These are phyloP conservation scores for Pichia sp. DNA, from an alignment of 1,139 yeast genomes.

Conservation along the genomic window DNA sequence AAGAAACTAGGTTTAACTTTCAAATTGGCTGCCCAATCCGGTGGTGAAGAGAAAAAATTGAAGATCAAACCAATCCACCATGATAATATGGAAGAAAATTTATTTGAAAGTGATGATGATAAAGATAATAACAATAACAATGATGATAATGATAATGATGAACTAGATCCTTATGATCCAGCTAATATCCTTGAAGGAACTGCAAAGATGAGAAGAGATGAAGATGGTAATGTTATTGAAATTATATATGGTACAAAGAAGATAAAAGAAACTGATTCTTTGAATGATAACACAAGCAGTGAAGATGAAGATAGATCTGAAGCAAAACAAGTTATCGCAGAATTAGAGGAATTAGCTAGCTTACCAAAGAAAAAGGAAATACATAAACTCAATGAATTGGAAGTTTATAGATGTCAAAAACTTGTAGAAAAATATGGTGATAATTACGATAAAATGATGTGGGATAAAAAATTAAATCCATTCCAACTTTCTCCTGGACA, in stretches of 20 bases:
- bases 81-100: constrained; percentile 19
- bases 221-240: constrained; percentile 58
- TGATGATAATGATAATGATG: constrained; percentile 27
- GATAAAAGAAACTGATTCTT: not conserved
- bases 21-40: constrained; percentile 57
- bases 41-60: constrained; percentile 55
- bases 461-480: constrained; percentile 81
- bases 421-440: constrained; percentile 79
- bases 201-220: constrained; percentile 73
- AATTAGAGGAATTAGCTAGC: constrained; percentile 63
- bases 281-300: constrained; percentile 17
- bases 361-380: constrained; percentile 36
- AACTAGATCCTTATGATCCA: constrained; percentile 42
- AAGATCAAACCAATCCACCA: constrained; percentile 24
- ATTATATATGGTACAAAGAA: constrained; percentile 63
- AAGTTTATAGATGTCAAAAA: constrained; percentile 59
- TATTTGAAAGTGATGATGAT: constrained; percentile 20
- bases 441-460: constrained; percentile 80
- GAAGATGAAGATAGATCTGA: constrained; percentile 37
- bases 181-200: constrained; percentile 66
- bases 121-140: constrained; percentile 28
- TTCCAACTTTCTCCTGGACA: constrained; percentile 85
- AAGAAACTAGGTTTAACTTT: constrained; percentile 67
- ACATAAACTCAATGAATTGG: constrained; percentile 64
- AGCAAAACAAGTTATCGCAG: constrained; percentile 34